Base-by-base conservation (phyloP, 164 flowering plant genomes). In the Stephania japonica region DNA sequence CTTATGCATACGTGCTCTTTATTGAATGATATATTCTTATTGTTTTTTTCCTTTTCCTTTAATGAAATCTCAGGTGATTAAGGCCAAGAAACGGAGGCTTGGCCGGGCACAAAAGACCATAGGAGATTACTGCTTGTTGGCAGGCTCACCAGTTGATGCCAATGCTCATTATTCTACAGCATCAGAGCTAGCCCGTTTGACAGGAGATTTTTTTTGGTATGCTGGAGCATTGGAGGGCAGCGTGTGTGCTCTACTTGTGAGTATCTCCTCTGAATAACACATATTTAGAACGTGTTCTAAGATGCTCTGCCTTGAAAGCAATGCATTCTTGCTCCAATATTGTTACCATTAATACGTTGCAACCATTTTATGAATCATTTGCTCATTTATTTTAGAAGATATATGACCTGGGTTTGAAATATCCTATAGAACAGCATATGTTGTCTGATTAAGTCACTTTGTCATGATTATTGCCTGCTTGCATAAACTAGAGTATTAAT, bases 111-210 rank as follows among this genome's bases (percentile, higher is more conserved):
- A 96, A 75, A 96, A 96, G 83, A 96, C 99, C 5, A 93, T 93
- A 25, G 99, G 99, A 77, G 99, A 96, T 84, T 96, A 96, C 71
- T 96, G 98, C 75, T 82, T 96, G 81, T 75, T 96, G 86, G 98
- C 99, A 42, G 99, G 98, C 64, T 93, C 99, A 47, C 99, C 99
- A 70, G 98, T 96, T 77, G 99, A 96, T 91, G 99, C 99, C 42
- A 92, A 89, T 89, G 97, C 97, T 8, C 99, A 96, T 79, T 96
- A 93, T 82, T 86, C 97, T 69, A 96, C 99, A 69, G 97, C 98
- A 19, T 70, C 91, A 72, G 99, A 96, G 73, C 97, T 96, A 75
- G 90, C 97, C 32, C 88, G 99, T 80, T 83, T 96, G 83, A 96
- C 99, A 32, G 95, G 88, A 62, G 99, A 96, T 83, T 91, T 72